Conservation (phyloP, 2,329 filamentous ascomycete genomes). For the Penicillium decumbens region DNA sequence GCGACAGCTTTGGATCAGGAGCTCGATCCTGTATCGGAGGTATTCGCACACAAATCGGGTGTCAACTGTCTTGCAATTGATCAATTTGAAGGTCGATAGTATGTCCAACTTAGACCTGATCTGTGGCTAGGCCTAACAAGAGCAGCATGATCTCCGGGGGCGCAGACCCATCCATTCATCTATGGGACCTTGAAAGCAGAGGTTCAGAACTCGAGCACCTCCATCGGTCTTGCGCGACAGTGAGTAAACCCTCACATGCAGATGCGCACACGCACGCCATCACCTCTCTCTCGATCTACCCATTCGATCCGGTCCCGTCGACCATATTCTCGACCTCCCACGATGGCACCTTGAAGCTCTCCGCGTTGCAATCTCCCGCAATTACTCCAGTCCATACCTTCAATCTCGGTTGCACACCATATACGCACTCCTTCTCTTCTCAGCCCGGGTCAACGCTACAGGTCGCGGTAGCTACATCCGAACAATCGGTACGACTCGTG, state of each 20-base stretch:
- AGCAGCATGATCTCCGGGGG: conserved; percentile 74
- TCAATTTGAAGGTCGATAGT: conserved; percentile 73
- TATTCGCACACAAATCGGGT: conserved; percentile 66
- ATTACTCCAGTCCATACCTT: conserved; percentile 47
- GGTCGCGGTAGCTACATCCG: conserved; percentile 82
- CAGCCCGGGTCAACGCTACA: conserved; percentile 65
- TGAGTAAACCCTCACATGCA: conserved; percentile 35
- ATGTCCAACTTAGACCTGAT: conserved; percentile 15
- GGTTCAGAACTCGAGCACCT: conserved; percentile 49
- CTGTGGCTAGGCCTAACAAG: conserved; percentile 11
- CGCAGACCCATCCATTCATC: conserved; percentile 73
- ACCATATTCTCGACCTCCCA: conserved; percentile 46
- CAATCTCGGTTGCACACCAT: conserved; percentile 44
- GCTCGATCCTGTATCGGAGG: conserved; percentile 26
- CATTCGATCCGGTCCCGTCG: conserved; percentile 45
- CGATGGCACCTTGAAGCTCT: conserved; percentile 45
- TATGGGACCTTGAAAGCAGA: conserved; percentile 77
- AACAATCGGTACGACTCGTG: conserved; percentile 76
- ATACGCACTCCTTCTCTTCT: conserved; percentile 66
- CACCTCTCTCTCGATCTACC: conserved; percentile 47
- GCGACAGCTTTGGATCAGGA: conserved; percentile 12
- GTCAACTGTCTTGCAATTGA: conserved; percentile 77
- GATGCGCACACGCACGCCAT: conserved; percentile 44
- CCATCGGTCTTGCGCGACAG: conserved; percentile 49
- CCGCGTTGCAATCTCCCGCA: conserved; percentile 34